Base-by-base conservation (phyloP, 176 grass and related monocot genomes). In the Phyllostachys edulis region DNA sequence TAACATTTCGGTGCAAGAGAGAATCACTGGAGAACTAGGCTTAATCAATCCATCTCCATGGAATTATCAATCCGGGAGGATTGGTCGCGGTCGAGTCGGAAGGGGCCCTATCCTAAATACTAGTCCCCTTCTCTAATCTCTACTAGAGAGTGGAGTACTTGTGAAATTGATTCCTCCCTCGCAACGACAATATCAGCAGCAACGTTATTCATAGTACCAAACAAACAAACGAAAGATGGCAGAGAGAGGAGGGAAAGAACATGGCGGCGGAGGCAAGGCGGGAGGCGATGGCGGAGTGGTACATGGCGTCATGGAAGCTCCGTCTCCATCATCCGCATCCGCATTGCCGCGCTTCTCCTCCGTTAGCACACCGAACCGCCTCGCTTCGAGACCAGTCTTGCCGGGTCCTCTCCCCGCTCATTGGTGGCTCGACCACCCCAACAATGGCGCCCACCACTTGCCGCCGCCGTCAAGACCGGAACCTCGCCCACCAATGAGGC, bases 231-330 rank as follows among this genome's bases (percentile, higher is more conserved):
- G 10, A 23, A 42, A 69, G 20, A 44, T 8, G 20, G 3, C 7
- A 8, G 20, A n/a, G 20, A 21, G 55, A 3, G 20, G 10, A n/a
- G n/a, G n/a, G n/a, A n/a, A n/a, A n/a, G 20, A 0, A 5, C 11
- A 63, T 20, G 63, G 80, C 5, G 73, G 92, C 89, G 78, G 96
- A 95, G 73, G 96, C 96, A 80, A 98, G 93, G 73, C 96, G 96
- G 67, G 96, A 95, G 6, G 96, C 96, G 81, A 99, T 99, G 88
- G 89, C 93, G 72, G 96, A 99, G 93, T 96, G 93, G 88, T 99
- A 99, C 96, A 99, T 99, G 87, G 71, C 81, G 71, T 99, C 89
- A 71, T 94, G 93, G 90, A 94, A 99, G 80, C 73, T 93, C 80
- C 68, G 68, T 87, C 83, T 99, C 96, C 80, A 90, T 84, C 89